Percentiles rank a stretch among this genome's conserved stretches.
These are phyloP conservation scores for Candolleomyces aberdarensis DNA, from an alignment of 768 basidiomycete species.

Conservation along the genomic window DNA sequence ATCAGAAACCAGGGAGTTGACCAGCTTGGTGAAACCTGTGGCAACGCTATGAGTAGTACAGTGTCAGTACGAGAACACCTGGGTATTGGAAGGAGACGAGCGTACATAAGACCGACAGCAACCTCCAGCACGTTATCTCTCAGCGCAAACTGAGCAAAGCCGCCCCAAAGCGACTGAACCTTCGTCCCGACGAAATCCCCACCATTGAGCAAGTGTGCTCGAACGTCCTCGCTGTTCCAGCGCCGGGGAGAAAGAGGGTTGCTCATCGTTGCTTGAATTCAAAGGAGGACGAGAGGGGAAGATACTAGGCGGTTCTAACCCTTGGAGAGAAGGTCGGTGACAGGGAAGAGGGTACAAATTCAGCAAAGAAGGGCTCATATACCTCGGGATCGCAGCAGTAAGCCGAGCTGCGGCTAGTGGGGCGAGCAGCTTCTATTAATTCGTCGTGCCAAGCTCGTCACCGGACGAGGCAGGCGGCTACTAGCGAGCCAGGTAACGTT, in stretches of 20 bases:
- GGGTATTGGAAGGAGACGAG: background rate
- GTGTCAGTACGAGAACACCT: background rate
- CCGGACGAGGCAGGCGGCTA: too few species aligned
- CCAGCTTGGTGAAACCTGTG: conserved; percentile 35
- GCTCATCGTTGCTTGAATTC: background rate
- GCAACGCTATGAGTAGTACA: conserved; percentile 22
- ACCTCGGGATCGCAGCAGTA: too few species aligned
- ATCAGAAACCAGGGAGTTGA: conserved; percentile 44
- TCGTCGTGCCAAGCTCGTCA: too few species aligned
- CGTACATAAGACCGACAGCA: conserved; percentile 41
- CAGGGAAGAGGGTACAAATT: too few species aligned
- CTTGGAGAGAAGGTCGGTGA: background rate
- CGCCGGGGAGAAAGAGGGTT: background rate
- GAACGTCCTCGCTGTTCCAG: conserved; percentile 14
- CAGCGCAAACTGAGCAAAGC: conserved; percentile 28
- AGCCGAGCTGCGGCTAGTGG: too few species aligned
- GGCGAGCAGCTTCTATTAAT: too few species aligned
- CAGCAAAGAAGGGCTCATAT: too few species aligned
- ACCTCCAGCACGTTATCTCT: conserved; percentile 46
- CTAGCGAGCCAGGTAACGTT: too few species aligned
- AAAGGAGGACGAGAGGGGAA: background rate
- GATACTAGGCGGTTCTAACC: background rate
- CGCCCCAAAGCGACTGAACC: conserved; percentile 25
- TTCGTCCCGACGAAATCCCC: conserved; percentile 15
- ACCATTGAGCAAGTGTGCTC: conserved; percentile 15